These are phyloP conservation scores for Arthrobotrys pseudoclavata DNA, from an alignment of 2,329 filamentous ascomycete genomes.

Conservation along the genomic window DNA sequence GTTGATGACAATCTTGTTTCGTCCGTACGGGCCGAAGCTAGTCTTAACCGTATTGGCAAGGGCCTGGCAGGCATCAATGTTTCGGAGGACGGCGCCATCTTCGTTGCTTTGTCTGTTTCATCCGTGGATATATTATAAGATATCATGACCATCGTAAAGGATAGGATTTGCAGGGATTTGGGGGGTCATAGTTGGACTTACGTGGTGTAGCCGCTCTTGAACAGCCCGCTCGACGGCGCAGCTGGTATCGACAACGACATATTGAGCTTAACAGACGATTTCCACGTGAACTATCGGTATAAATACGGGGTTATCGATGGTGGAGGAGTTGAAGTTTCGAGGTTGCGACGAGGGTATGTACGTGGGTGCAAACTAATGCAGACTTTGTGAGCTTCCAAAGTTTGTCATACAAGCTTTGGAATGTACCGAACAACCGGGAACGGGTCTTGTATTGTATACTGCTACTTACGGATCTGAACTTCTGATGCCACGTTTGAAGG, in stretches of 20 bases:
- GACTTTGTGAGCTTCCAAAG: constrained; percentile 10
- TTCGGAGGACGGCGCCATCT: constrained; percentile 97
- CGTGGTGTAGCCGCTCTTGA: constrained; percentile 98
- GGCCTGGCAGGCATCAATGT: constrained; percentile 97
- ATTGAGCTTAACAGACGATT: constrained; percentile 61
- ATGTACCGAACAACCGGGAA: neutral
- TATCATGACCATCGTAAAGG: constrained; percentile 33
- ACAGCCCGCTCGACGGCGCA: constrained; percentile 91
- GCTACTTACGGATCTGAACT: neutral
- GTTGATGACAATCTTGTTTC: constrained; percentile 99
- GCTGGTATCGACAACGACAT: constrained; percentile 98
- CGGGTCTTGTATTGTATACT: neutral
- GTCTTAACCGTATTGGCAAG: constrained; percentile 97
- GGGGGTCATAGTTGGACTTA: constrained; percentile 68
- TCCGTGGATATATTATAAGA: constrained; percentile 55
- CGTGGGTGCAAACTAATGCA: constrained; percentile 6
- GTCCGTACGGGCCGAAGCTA: constrained; percentile 94
- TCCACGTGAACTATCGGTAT: constrained; percentile 68
- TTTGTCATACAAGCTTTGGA: neutral
- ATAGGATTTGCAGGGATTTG: constrained; percentile 58
- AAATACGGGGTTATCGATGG: constrained; percentile 71
- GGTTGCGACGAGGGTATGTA: constrained; percentile 15
- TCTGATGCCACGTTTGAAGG: neutral
- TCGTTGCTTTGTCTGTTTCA: constrained; percentile 89
- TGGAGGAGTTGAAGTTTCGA: constrained; percentile 66